Percentiles rank a stretch among this genome's conserved stretches.
phyloP scores from a whole-genome alignment of 2,329 filamentous ascomycete genomes.

The Hypoxylon sp. region DNA sequence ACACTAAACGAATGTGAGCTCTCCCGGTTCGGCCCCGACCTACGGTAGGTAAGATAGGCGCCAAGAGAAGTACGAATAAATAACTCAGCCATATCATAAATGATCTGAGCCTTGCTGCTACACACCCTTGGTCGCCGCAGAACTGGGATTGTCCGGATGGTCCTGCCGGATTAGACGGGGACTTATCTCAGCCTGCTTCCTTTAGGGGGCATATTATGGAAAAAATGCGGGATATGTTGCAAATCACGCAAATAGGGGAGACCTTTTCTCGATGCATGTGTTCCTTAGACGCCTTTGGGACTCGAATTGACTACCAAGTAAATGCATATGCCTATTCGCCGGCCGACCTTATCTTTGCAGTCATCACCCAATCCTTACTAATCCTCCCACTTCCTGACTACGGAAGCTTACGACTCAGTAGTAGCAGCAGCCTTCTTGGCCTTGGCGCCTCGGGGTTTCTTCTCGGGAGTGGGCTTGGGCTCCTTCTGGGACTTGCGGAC shows the following conservation, averaged over 20 bases:
- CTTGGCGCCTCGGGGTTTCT: conserved; percentile 85
- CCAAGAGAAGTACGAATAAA: conserved; percentile 22
- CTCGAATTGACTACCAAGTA: conserved; percentile 48
- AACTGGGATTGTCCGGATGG: conserved; percentile 37
- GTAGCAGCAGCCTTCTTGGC: conserved; percentile 77
- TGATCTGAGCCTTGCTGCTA: conserved; percentile 24
- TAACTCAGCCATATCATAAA: conserved; percentile 32
- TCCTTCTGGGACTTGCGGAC: conserved; percentile 84
- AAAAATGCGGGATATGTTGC: conserved; percentile 32
- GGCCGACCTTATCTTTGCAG: conserved; percentile 44
- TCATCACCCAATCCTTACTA: conserved; percentile 37
- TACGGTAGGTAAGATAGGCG: conserved; percentile 5
- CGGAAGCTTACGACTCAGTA: conserved; percentile 57
- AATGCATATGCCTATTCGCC: conserved; percentile 46
- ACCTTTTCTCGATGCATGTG: conserved; percentile 26
- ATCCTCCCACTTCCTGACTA: conserved; percentile 13
- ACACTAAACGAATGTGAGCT: conserved; percentile 8
- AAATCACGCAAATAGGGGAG: conserved; percentile 35
- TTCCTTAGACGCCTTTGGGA: conserved; percentile 37
- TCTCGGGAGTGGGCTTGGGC: conserved; percentile 80
- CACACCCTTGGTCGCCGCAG: conserved; percentile 26
- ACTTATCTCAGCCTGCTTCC: conserved; percentile 21
- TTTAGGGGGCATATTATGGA: not conserved
- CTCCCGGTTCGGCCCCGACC: conserved; percentile 19
- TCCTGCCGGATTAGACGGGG: conserved; percentile 38